Evolutionary conservation across 73 alveolate species (phyloP), one percentile per base, ranked within the genome.

Genomic region (Stentor roeselii): DNA sequence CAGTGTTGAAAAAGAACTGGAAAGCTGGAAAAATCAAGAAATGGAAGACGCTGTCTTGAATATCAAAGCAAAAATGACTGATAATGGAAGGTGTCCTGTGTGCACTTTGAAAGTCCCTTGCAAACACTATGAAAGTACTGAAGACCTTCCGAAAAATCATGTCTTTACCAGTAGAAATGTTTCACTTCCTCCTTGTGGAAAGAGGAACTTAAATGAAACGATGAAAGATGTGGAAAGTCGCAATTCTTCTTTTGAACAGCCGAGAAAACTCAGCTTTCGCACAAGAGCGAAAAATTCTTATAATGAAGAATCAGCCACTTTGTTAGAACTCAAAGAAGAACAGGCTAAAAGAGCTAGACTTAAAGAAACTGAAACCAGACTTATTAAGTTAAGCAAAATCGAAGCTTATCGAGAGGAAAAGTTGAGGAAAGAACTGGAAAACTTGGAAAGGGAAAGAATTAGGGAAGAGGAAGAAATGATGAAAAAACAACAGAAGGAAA

Each of bases 51-150:
- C 86, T 59, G 92, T 89, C 30, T 74, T 34, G 27, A 76, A 61
- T 32, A 59, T 90, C 86, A 90, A 87, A 59, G 92, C 89, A 36
- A 14, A 74, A 11, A 40, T 90, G 3, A 87, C 59, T 3, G 59
- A 36, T 6, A 39, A 89, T 32, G 78, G 90, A 3, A 78, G 95
- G 40, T 89, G 95, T 75, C 92, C 90, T 3, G 86, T 78, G 58
- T 89, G 95, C 78, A 86, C 95, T 2, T 76, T 89, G 15, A 41
- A 78, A 37, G 88, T 89, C 31, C 95, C 95, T 59, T 89, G 95
- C 84, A 86, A 86, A 58, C 95, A 89, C 82, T 89, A 80, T 42
- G 4, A 35, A 37, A 31, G 58, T 14, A 6, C 82, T 59, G 91
- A 89, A 59, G 83, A 89, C 67, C 41, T 90, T 15, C 41, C 58